Evolutionary conservation across 2,329 filamentous ascomycete species (phyloP), one percentile per base, ranked within the genome.

Genomic region (Hypoxylon sp.): DNA sequence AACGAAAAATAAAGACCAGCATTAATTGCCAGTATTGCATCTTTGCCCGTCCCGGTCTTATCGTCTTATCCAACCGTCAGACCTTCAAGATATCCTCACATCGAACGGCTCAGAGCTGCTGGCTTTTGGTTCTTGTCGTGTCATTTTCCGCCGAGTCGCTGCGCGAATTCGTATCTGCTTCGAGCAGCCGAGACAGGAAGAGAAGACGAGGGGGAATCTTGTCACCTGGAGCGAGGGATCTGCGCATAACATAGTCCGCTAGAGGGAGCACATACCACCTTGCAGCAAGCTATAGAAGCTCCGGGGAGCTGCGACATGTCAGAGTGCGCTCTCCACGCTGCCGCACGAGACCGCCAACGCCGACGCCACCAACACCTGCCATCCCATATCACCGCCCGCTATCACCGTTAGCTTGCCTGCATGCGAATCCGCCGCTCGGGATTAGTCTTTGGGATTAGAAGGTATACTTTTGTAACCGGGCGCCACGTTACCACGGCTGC

Each of bases 251-350:
- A n/a, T n/a, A n/a, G n/a, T n/a, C n/a, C n/a, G n/a, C n/a, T n/a
- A n/a, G n/a, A n/a, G 53, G 51, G 42, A 54, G 20, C 24, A 41
- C 47, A 48, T 43, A 58, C 23, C 21, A 20, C 37, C 50, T 21
- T 48, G 31, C 53, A 63, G 60, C 13, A 4, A 31, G 42, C 46
- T 55, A 58, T 17, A 47, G 54, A 62, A 62, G 55, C 55, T 59
- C 51, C 42, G 55, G 51, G n/a, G 41, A 59, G 58, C 61, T 56
- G 61, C 61, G 61, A 64, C 41, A 64, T 64, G 61, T 64, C 58
- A 64, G 55, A 52, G 51, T 60, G 61, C 48, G 47, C 38, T 26
- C 37, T 53, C 24, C 33, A 48, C 38, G 51, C 58, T 48, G 57
- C 58, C 49, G 53, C 58, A 64, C 58, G 55, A 56, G 58, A 61